Percentiles rank a stretch among this genome's conserved stretches.
These are phyloP conservation scores for Metschnikowia peoriensis DNA, from an alignment of 805 yeast species.

Conservation along the genomic window DNA sequence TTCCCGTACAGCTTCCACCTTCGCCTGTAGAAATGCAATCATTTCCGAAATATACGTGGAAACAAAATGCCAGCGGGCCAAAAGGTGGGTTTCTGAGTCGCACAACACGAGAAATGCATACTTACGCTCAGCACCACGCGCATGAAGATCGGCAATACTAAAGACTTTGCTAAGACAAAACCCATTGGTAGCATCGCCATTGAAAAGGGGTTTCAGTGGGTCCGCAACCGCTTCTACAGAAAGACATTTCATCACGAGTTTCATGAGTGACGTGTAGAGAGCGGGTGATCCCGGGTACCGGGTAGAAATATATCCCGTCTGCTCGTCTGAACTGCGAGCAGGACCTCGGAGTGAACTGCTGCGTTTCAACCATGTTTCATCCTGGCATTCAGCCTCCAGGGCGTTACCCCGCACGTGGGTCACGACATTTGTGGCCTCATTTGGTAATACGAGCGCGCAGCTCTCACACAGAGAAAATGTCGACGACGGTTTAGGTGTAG, in stretches of 20 bases:
- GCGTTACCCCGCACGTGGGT: constrained; percentile 13
- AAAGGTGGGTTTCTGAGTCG: constrained; percentile 51
- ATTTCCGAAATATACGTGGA: constrained; percentile 33
- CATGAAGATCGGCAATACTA: constrained; percentile 60
- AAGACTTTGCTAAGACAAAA: constrained; percentile 59
- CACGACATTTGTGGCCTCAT: constrained; percentile 22
- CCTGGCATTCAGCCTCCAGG: neutral
- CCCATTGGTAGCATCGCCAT: constrained; percentile 62
- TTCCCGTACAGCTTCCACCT: constrained; percentile 19
- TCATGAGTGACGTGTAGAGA: constrained; percentile 53
- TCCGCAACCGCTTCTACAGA: constrained; percentile 67
- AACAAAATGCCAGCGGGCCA: constrained; percentile 56
- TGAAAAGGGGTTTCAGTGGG: constrained; percentile 57
- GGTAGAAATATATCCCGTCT: constrained; percentile 45
- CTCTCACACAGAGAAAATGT: constrained; percentile 55
- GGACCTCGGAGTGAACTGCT: neutral
- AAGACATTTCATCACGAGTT: constrained; percentile 59
- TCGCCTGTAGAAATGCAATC: constrained; percentile 19
- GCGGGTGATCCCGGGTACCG: constrained; percentile 54
- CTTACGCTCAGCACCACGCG: constrained; percentile 72
- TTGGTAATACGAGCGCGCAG: constrained; percentile 56
- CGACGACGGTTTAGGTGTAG: constrained; percentile 38
- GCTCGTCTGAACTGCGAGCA: neutral
- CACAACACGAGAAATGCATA: constrained; percentile 58
- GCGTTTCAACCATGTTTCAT: neutral